phyloP scores from a whole-genome alignment of 163 green algal species.

The Prototheca cutis region DNA sequence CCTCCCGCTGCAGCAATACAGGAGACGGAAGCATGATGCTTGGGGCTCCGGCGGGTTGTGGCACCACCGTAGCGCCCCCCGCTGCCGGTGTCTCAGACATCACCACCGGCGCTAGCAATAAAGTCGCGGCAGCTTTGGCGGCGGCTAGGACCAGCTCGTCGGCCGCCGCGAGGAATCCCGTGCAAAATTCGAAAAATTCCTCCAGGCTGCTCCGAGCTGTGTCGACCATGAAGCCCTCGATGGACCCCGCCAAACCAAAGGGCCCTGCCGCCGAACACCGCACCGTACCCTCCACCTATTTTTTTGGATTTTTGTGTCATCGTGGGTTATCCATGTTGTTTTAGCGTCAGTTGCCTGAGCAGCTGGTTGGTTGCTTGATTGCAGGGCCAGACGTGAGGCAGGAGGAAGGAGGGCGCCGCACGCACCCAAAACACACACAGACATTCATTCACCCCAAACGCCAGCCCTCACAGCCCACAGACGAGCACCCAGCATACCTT shows the following conservation, averaged over 20 bases:
- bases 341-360: too few relatives aligned
- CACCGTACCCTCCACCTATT: conserved; percentile 6
- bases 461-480: too few relatives aligned
- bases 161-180: not conserved
- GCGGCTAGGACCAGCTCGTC: not conserved
- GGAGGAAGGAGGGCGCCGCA: not conserved
- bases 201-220: conserved; percentile 4
- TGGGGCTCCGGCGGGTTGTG: too few relatives aligned
- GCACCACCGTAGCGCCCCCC: too few relatives aligned
- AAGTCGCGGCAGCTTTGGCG: not conserved
- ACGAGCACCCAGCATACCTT: not conserved
- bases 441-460: not conserved
- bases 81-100: too few relatives aligned
- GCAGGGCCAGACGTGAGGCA: not conserved
- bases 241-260: conserved; percentile 16
- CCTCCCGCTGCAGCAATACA: not conserved
- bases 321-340: too few relatives aligned
- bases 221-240: conserved; percentile 28
- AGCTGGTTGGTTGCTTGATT: not conserved
- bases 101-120: not conserved
- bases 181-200: conserved; percentile 9
- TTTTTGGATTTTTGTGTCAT: too few relatives aligned
- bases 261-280: conserved; percentile 12
- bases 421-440: not conserved
- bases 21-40: too few relatives aligned